Conservation (phyloP, 1,139 yeast genomes). For the Debaryomyces coudertii region DNA sequence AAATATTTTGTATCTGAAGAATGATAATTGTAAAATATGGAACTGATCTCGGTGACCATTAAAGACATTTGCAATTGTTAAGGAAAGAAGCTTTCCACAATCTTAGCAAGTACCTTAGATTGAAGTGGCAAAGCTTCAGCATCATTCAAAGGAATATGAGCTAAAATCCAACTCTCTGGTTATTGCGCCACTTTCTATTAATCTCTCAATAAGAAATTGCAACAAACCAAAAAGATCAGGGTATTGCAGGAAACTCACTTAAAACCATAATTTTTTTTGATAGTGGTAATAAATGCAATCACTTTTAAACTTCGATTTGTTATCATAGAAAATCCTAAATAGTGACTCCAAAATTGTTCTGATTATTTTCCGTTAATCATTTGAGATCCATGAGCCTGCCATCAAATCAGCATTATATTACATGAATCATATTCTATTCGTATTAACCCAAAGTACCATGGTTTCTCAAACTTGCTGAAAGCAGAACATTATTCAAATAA, state of each 20-base stretch:
- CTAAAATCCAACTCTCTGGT: constrained; percentile 73
- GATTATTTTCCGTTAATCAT: constrained; percentile 36
- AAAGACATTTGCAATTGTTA: constrained; percentile 72
- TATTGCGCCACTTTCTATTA: constrained; percentile 58
- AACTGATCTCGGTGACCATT: constrained; percentile 76
- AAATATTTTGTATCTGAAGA: constrained; percentile 35
- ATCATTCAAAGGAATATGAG: constrained; percentile 63
- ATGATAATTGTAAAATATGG: constrained; percentile 50
- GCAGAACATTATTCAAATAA: constrained; percentile 56
- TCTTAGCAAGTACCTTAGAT: constrained; percentile 56
- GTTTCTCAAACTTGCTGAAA: constrained; percentile 69
- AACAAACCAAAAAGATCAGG: constrained; percentile 69
- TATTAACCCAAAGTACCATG: constrained; percentile 73
- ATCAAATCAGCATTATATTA: constrained; percentile 61
- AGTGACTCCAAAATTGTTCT: constrained; percentile 41
- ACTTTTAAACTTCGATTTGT: constrained; percentile 62
- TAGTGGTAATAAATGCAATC: constrained; percentile 66
- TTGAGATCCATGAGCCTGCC: constrained; percentile 57
- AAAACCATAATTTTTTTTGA: constrained; percentile 64
- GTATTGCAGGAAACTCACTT: constrained; percentile 52
- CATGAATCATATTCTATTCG: constrained; percentile 43
- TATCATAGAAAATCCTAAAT: constrained; percentile 63
- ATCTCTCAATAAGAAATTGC: constrained; percentile 62
- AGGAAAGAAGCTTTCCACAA: constrained; percentile 69
- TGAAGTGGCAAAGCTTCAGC: constrained; percentile 64